Evolutionary conservation across 225 moss, liverwort and hornwort species (phyloP).

Genomic region (Sphagnum tenellum): DNA sequence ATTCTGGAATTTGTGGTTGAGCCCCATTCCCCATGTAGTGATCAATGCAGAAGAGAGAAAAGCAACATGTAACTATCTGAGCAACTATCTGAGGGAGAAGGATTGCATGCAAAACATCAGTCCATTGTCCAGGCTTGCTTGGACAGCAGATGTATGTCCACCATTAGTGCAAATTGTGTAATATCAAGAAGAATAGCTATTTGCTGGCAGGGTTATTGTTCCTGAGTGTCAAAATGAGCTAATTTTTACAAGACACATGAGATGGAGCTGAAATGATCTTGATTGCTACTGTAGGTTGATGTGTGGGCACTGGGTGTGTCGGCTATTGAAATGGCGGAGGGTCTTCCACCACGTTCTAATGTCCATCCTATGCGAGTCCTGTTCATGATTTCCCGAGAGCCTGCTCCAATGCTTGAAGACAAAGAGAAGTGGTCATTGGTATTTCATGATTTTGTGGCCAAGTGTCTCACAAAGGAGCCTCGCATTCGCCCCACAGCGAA

Average conservation of each 20-base stretch:
- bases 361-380: constrained; percentile 99
- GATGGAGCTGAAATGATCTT: no score
- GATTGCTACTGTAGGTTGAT: constrained; percentile 60
- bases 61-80: no score
- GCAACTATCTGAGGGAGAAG: neutral
- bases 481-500: constrained; percentile 86
- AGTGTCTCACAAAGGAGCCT: constrained; percentile 95
- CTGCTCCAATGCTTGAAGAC: constrained; percentile 98
- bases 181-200: no score
- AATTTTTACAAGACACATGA: no score
- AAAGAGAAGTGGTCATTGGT: constrained; percentile 95
- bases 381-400: constrained; percentile 98
- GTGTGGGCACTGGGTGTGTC: constrained; percentile 99
- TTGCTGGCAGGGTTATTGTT: no score
- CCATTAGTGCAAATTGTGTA: no score
- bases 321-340: constrained; percentile 99
- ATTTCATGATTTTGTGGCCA: constrained; percentile 94
- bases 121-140: no score
- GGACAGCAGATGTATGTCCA: no score
- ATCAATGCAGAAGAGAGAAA: no score
- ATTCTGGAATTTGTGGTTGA: no score
- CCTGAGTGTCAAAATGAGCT: no score
- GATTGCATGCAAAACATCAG: neutral
- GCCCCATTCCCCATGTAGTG: no score
- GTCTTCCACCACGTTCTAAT: constrained; percentile 93